These are phyloP conservation scores for Dichotomopilus funicola DNA, from an alignment of 2,329 filamentous ascomycete genomes.

Conservation along the genomic window DNA sequence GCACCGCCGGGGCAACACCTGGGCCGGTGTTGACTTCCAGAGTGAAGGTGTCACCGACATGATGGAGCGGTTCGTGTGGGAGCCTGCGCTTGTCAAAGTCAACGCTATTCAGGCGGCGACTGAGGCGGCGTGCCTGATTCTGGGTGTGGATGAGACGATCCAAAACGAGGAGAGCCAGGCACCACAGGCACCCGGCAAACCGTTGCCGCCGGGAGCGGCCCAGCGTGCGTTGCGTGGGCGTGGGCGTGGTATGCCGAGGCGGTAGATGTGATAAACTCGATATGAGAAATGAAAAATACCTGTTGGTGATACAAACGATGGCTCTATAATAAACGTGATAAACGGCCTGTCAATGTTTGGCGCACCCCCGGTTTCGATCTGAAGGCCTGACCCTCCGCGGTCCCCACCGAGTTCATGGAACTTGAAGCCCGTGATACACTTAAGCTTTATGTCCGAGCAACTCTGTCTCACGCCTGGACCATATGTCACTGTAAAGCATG, in stretches of 20 bases:
- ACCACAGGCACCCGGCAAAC: slow-evolving; percentile 72
- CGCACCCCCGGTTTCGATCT: background rate
- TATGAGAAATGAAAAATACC: slow-evolving; percentile 3
- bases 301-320: background rate
- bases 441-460: too few species aligned
- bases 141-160: slow-evolving; percentile 97
- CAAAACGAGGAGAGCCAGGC: slow-evolving; percentile 89
- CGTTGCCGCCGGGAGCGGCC: slow-evolving; percentile 72
- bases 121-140: slow-evolving; percentile 89
- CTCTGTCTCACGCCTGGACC: too few species aligned
- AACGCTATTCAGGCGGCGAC: slow-evolving; percentile 96
- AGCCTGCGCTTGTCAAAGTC: slow-evolving; percentile 90
- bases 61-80: slow-evolving; percentile 95
- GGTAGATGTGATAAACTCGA: slow-evolving; percentile 39
- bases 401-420: too few species aligned
- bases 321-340: background rate
- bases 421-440: too few species aligned
- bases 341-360: background rate
- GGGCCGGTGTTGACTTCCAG: slow-evolving; percentile 93
- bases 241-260: slow-evolving; percentile 83
- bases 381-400: too few species aligned
- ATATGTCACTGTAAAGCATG: too few species aligned
- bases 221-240: slow-evolving; percentile 80
- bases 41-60: slow-evolving; percentile 91
- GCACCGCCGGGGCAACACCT: slow-evolving; percentile 85